These are phyloP conservation scores for Thraustotheca clavata DNA, from an alignment of 352 stramenopile genomes.

Conservation along the genomic window DNA sequence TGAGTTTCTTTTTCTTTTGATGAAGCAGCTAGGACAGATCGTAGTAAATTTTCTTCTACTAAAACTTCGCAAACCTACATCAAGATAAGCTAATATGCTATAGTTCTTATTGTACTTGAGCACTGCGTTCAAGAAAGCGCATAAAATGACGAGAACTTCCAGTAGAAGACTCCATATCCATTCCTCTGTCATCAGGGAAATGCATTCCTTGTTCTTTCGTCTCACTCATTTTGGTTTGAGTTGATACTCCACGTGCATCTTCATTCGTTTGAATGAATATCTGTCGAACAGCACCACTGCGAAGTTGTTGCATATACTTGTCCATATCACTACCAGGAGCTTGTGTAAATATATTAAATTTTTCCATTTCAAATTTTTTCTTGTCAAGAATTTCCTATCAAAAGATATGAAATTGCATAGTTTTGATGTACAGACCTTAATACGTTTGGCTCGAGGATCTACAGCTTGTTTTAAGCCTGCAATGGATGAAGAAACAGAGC, in stretches of 20 bases:
- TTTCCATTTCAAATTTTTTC: constrained; percentile 56
- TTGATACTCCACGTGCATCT: constrained; percentile 35
- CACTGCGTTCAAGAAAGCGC: constrained; percentile 47
- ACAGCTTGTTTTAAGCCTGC: constrained; percentile 60
- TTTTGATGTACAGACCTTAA: constrained; percentile 25
- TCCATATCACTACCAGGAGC: constrained; percentile 50
- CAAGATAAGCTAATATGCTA: neutral
- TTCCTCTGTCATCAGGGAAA: constrained; percentile 63
- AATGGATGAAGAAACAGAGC: constrained; percentile 42
- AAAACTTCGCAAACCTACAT: constrained; percentile 41
- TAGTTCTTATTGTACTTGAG: constrained; percentile 25
- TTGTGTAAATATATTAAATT: constrained; percentile 55
- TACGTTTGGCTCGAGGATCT: constrained; percentile 45
- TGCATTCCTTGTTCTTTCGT: constrained; percentile 47
- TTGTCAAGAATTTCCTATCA: constrained; percentile 40
- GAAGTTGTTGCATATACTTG: constrained; percentile 40
- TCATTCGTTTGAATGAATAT: constrained; percentile 54
- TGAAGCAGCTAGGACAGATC: neutral
- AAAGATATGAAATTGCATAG: neutral
- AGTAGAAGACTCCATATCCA: constrained; percentile 23
- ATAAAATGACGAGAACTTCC: constrained; percentile 36
- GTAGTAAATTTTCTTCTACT: constrained; percentile 35
- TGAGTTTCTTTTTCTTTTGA: neutral
- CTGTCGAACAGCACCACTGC: constrained; percentile 41
- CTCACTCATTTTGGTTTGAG: constrained; percentile 43